Evolutionary conservation across 129 eudicot genomes (phyloP).

Genomic region (Artemisia tridentata): DNA sequence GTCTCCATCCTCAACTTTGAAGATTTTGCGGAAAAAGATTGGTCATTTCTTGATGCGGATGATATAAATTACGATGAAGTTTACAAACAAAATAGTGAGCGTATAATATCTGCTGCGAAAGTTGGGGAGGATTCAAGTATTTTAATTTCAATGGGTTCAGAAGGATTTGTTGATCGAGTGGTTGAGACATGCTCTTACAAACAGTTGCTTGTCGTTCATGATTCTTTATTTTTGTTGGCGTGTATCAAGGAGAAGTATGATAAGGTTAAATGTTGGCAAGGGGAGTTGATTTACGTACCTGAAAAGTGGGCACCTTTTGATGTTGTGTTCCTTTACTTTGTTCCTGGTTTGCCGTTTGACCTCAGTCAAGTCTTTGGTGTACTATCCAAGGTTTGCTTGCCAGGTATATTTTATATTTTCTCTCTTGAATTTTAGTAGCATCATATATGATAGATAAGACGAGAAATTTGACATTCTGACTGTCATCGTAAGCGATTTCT

Average conservation of each 20-base stretch:
- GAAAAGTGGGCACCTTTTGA: too few relatives aligned
- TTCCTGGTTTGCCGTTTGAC: conserved; percentile 61
- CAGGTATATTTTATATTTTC: too few relatives aligned
- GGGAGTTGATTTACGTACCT: conserved; percentile 51
- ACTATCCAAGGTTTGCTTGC: conserved; percentile 45
- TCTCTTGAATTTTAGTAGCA: too few relatives aligned
- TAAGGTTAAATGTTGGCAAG: conserved; percentile 77
- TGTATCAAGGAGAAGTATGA: conserved; percentile 75
- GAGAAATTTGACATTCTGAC: too few relatives aligned
- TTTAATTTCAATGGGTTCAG: conserved; percentile 67
- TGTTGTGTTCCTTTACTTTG: too few relatives aligned
- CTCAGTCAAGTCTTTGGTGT: conserved; percentile 59
- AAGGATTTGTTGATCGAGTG: conserved; percentile 70
- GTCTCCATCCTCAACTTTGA: conserved; percentile 55
- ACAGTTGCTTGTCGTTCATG: conserved; percentile 72
- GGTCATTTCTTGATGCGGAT: conserved; percentile 80
- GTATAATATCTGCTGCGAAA: conserved; percentile 58
- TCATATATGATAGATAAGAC: too few relatives aligned
- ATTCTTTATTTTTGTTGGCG: conserved; percentile 68
- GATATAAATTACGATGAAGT: conserved; percentile 36
- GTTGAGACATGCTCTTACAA: conserved; percentile 47
- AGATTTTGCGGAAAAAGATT: conserved; percentile 73
- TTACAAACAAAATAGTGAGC: conserved; percentile 40
- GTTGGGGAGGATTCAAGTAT: conserved; percentile 51
- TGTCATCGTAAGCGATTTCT: too few relatives aligned